These are phyloP conservation scores for Salvia miltiorrhiza DNA, from an alignment of 257 asterid species.

Conservation along the genomic window DNA sequence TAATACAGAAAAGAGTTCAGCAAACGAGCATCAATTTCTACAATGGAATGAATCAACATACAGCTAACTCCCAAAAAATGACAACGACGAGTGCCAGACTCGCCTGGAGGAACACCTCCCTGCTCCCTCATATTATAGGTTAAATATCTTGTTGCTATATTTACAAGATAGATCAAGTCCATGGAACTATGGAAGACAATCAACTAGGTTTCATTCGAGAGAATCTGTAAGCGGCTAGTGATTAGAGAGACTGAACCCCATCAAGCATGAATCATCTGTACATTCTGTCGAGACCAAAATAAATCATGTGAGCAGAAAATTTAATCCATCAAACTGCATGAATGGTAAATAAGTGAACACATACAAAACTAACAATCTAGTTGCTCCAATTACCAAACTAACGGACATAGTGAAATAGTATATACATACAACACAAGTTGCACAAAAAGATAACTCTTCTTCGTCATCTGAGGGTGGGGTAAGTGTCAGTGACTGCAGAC, in stretches of 20 bases:
- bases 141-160: conserved; percentile 16
- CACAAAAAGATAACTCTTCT: not conserved
- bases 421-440: not conserved
- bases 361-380: not conserved
- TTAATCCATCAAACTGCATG: not conserved
- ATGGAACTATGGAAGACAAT: conserved; percentile 2
- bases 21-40: conserved; percentile 22
- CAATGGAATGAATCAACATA: conserved; percentile 21
- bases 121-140: not conserved
- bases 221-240: not conserved
- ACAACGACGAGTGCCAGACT: not conserved
- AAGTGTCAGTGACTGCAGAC: not conserved
- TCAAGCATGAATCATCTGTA: conserved; percentile 61
- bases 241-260: conserved; percentile 11
- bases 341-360: not conserved
- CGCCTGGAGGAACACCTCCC: conserved; percentile 4
- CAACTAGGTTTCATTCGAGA: conserved; percentile 9
- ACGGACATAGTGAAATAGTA: not conserved
- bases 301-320: conserved; percentile 2
- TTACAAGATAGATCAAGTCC: conserved; percentile 24
- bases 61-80: conserved; percentile 9
- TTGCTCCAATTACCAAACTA: not conserved
- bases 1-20: not conserved
- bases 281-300: conserved; percentile 32
- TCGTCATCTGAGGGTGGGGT: not conserved